These are phyloP conservation scores for Bruguiera sexangula DNA, from an alignment of 345 rosid species.

Conservation along the genomic window DNA sequence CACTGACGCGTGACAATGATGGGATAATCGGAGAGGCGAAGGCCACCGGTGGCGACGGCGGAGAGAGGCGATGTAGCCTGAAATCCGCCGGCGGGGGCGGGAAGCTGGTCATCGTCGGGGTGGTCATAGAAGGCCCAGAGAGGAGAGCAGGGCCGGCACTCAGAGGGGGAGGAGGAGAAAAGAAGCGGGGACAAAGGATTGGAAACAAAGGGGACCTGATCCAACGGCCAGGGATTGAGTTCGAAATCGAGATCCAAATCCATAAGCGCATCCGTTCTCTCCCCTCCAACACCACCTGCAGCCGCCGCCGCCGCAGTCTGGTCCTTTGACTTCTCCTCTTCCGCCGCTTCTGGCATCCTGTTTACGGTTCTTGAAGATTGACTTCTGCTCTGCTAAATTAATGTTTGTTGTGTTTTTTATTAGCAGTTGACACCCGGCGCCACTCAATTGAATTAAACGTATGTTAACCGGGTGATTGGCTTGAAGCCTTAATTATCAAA, in stretches of 20 bases:
- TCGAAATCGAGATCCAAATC: constrained; percentile 59
- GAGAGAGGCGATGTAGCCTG: not conserved
- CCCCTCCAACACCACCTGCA: not conserved
- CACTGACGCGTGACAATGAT: constrained; percentile 53
- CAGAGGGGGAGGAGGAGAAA: constrained; percentile 40
- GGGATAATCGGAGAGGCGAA: constrained; percentile 47
- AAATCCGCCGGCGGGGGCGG: constrained; percentile 16
- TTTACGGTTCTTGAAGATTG: not conserved
- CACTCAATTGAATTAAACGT: too few species aligned
- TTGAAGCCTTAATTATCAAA: too few species aligned
- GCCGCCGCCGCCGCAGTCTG: not conserved
- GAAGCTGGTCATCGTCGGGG: constrained; percentile 25
- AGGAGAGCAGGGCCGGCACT: constrained; percentile 71
- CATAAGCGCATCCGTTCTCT: constrained; percentile 21
- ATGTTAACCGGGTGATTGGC: too few species aligned
- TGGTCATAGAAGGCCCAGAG: constrained; percentile 86
- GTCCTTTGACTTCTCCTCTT: constrained; percentile 46
- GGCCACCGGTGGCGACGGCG: constrained; percentile 4
- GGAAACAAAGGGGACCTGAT: constrained; percentile 52
- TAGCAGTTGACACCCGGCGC: too few species aligned
- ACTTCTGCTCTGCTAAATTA: not conserved
- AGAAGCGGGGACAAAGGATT: constrained; percentile 58
- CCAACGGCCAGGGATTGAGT: constrained; percentile 68
- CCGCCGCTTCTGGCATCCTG: constrained; percentile 58
- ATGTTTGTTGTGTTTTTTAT: too few species aligned